A percentile compares a stretch with the other conserved stretches of the same genome.
phyloP scores from a whole-genome alignment of 2,329 filamentous ascomycete species.

The Leptographium lundbergii region DNA sequence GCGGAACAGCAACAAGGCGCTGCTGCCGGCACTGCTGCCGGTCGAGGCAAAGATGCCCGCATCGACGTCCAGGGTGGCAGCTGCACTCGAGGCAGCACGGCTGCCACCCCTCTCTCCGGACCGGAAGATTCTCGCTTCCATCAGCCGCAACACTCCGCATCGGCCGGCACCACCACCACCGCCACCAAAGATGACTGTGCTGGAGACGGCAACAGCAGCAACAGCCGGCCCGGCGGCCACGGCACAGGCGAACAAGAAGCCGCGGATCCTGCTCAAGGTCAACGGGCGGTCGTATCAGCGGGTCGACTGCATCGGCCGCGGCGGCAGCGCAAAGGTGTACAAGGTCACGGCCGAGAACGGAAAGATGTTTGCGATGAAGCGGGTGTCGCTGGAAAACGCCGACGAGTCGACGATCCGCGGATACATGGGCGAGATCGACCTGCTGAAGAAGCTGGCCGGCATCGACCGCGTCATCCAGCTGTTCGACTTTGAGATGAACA shows the following conservation, averaged over 20 bases:
- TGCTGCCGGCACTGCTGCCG: slow-evolving; percentile 18
- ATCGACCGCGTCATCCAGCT: slow-evolving; percentile 85
- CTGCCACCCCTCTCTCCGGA: slow-evolving; percentile 23
- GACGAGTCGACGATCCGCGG: slow-evolving; percentile 74
- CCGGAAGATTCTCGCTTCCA: slow-evolving; percentile 38
- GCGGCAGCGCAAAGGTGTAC: slow-evolving; percentile 89
- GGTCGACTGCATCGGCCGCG: slow-evolving; percentile 80
- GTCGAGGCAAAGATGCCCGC: background rate
- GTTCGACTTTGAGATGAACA: slow-evolving; percentile 87
- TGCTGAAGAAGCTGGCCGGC: slow-evolving; percentile 67
- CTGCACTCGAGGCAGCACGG: background rate
- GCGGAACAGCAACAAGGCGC: slow-evolving; percentile 37
- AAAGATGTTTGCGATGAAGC: slow-evolving; percentile 87
- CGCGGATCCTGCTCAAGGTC: slow-evolving; percentile 71
- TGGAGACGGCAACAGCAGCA: slow-evolving; percentile 80
- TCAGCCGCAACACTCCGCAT: slow-evolving; percentile 59
- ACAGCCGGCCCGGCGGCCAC: slow-evolving; percentile 69
- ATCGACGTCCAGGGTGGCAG: background rate
- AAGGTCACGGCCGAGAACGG: slow-evolving; percentile 95
- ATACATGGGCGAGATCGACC: slow-evolving; percentile 90
- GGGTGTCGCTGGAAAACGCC: slow-evolving; percentile 79
- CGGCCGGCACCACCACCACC: slow-evolving; percentile 60
- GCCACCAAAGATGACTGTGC: slow-evolving; percentile 89
- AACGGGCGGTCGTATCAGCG: slow-evolving; percentile 88
- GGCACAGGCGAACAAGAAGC: slow-evolving; percentile 53